Conservation (phyloP, 371 early-diverging fungal species). For the Phascolomyces articulosus region DNA sequence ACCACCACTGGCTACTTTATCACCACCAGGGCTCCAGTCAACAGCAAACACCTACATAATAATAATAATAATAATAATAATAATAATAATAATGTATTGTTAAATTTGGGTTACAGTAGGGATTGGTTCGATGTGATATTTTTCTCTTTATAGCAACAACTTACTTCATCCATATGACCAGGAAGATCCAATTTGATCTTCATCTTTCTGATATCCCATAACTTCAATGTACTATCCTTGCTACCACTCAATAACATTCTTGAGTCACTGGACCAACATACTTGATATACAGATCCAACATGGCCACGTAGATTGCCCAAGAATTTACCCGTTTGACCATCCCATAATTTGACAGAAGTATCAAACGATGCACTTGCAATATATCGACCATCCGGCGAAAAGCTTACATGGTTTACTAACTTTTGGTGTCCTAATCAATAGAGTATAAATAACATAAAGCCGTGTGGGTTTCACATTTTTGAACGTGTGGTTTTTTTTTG, state of each 20-base stretch:
- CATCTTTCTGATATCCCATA: slow-evolving; percentile 89
- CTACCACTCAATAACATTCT: slow-evolving; percentile 89
- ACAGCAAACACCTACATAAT: slow-evolving; percentile 78
- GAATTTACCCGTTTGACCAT: slow-evolving; percentile 92
- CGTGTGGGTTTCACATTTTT: neutral
- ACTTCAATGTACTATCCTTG: slow-evolving; percentile 92
- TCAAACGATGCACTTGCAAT: slow-evolving; percentile 98
- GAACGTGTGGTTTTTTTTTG: too few species aligned
- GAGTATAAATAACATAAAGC: neutral
- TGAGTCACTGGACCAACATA: slow-evolving; percentile 91
- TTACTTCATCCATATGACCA: slow-evolving; percentile 91
- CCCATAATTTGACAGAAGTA: slow-evolving; percentile 98
- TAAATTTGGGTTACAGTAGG: too few species aligned
- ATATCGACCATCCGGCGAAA: slow-evolving; percentile 91
- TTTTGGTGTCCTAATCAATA: slow-evolving; percentile 86
- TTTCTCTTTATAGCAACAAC: too few species aligned
- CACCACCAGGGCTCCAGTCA: slow-evolving; percentile 94
- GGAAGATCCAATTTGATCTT: slow-evolving; percentile 92
- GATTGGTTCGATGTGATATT: too few species aligned
- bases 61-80: neutral
- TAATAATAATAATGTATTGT: too few species aligned
- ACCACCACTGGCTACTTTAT: slow-evolving; percentile 91
- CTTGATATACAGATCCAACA: slow-evolving; percentile 93
- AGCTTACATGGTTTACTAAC: slow-evolving; percentile 91
- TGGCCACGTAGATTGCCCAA: slow-evolving; percentile 92